Percentiles rank a stretch among this genome's conserved stretches.
These are phyloP conservation scores for Sonneratia caseolaris DNA, from an alignment of 345 rosid species.

Conservation along the genomic window DNA sequence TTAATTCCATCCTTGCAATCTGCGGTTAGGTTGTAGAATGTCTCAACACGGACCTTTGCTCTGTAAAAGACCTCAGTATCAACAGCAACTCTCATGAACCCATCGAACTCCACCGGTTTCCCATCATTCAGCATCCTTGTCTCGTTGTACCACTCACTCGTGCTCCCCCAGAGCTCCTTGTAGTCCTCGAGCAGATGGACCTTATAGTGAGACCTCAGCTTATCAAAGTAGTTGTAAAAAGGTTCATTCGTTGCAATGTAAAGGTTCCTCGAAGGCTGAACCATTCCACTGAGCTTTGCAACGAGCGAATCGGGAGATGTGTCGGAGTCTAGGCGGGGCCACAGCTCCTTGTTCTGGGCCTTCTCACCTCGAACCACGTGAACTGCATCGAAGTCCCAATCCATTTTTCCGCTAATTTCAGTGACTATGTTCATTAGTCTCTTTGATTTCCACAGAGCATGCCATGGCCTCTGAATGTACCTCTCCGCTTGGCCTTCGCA, in stretches of 20 bases:
- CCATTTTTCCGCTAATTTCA: conserved; percentile 83
- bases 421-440: conserved; percentile 86
- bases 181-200: conserved; percentile 87
- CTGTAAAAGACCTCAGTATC: conserved; percentile 84
- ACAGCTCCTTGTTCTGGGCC: conserved; percentile 69
- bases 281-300: conserved; percentile 49
- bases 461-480: conserved; percentile 82
- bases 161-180: conserved; percentile 70
- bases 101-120: conserved; percentile 77
- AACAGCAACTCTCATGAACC: conserved; percentile 93
- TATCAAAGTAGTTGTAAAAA: conserved; percentile 84
- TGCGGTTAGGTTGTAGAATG: conserved; percentile 72
- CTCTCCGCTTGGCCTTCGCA: conserved; percentile 87
- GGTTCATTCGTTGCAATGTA: conserved; percentile 84
- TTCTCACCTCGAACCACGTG: conserved; percentile 93
- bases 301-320: conserved; percentile 77
- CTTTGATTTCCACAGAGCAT: conserved; percentile 88
- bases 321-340: conserved; percentile 82
- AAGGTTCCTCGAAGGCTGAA: conserved; percentile 68
- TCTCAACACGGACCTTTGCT: conserved; percentile 72
- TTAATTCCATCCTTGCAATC: conserved; percentile 93
- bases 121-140: conserved; percentile 61
- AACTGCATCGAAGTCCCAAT: conserved; percentile 91
- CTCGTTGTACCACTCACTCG: conserved; percentile 93
- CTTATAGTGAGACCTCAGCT: conserved; percentile 76